Evolutionary conservation across 2,329 filamentous ascomycete genomes (phyloP).

Genomic region (Botrytis paeoniae): DNA sequence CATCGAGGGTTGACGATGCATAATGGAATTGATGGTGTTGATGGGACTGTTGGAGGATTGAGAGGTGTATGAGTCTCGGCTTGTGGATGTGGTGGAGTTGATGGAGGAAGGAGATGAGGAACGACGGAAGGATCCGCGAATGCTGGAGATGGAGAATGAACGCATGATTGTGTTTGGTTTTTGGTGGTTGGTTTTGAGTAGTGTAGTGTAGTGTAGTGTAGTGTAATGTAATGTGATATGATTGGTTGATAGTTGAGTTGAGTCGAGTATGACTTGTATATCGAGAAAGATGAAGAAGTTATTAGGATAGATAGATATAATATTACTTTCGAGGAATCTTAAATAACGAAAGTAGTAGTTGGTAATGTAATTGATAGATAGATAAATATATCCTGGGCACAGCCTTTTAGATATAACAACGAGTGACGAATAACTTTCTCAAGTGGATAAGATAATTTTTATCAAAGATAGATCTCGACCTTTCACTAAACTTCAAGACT

Average conservation of each 20-base stretch:
- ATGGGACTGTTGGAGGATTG: constrained; percentile 41
- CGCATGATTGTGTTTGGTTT: constrained; percentile 27
- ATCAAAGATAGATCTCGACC: neutral
- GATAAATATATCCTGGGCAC: neutral
- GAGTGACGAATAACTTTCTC: constrained; percentile 14
- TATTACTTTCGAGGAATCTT: neutral
- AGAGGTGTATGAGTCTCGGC: constrained; percentile 43
- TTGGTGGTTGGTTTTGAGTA: constrained; percentile 11
- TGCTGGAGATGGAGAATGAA: constrained; percentile 46
- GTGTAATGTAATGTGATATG: neutral
- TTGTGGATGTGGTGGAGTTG: constrained; percentile 32
- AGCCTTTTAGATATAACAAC: constrained; percentile 4
- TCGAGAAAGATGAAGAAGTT: neutral
- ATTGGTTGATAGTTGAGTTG: neutral
- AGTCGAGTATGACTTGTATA: neutral
- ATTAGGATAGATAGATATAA: neutral
- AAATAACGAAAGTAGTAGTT: neutral
- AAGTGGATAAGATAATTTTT: neutral
- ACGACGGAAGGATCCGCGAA: constrained; percentile 54
- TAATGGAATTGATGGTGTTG: constrained; percentile 56
- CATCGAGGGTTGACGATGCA: constrained; percentile 56
- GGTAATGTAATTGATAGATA: neutral
- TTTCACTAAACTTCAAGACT: neutral
- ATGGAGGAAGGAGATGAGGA: constrained; percentile 42
- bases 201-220: neutral